Evolutionary conservation across 805 yeast species (phyloP).

Genomic region (Metschnikowia cubensis): DNA sequence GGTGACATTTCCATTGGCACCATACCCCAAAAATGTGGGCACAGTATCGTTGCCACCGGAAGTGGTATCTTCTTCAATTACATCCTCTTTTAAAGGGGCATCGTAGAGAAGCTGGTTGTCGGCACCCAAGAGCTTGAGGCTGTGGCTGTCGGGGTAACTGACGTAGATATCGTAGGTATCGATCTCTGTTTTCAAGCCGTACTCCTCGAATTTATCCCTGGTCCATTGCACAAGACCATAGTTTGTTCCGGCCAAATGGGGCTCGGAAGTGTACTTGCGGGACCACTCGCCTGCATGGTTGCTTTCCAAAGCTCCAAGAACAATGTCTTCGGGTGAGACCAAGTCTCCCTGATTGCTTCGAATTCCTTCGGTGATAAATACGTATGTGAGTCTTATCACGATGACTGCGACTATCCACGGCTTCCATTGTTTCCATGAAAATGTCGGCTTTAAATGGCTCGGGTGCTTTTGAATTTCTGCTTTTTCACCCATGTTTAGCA

Average conservation of each 20-base stretch:
- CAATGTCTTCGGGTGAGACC: constrained; percentile 12
- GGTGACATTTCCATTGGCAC: constrained; percentile 58
- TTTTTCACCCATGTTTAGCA: neutral
- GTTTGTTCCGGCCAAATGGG: constrained; percentile 50
- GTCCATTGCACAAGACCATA: constrained; percentile 54
- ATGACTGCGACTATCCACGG: too few relatives aligned
- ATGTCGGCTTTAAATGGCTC: too few relatives aligned
- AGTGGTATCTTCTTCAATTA: constrained; percentile 37
- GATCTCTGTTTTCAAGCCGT: constrained; percentile 48
- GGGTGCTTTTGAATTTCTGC: neutral
- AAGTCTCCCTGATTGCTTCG: neutral
- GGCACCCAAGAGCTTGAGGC: constrained; percentile 36
- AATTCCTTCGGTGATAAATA: neutral
- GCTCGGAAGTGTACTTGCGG: constrained; percentile 45
- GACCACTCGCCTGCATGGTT: constrained; percentile 53
- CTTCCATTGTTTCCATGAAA: too few relatives aligned
- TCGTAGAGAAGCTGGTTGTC: constrained; percentile 38
- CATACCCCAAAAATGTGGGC: constrained; percentile 65
- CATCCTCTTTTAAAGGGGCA: constrained; percentile 51
- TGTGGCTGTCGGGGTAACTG: constrained; percentile 47
- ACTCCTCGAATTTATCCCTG: constrained; percentile 47
- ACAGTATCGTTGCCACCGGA: constrained; percentile 36
- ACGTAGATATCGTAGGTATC: constrained; percentile 58
- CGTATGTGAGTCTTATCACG: too few relatives aligned
- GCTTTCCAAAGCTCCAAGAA: constrained; percentile 29